Evolutionary conservation across 2,329 filamentous ascomycete genomes (phyloP).

Genomic region (Knoxdaviesia proteae): DNA sequence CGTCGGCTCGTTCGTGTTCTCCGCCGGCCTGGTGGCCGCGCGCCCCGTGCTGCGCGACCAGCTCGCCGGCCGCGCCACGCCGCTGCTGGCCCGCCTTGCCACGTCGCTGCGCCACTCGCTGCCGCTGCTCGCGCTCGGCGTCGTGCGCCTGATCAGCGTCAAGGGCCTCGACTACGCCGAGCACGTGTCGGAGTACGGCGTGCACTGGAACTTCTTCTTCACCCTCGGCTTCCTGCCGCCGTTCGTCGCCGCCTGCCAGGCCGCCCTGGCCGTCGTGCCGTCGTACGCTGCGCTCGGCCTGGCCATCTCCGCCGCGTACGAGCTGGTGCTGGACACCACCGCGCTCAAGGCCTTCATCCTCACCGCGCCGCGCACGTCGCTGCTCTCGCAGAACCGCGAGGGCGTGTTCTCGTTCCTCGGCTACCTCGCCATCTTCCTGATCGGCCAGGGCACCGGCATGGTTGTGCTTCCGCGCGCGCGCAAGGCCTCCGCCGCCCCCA

Average conservation of each 20-base stretch:
- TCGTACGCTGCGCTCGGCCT: conserved; percentile 61
- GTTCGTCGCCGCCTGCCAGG: conserved; percentile 68
- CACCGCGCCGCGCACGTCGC: conserved; percentile 53
- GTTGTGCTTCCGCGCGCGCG: conserved; percentile 47
- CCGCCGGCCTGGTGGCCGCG: conserved; percentile 75
- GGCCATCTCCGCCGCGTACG: conserved; percentile 47
- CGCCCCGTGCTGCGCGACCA: conserved; percentile 56
- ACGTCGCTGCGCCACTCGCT: conserved; percentile 59
- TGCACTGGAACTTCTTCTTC: conserved; percentile 99
- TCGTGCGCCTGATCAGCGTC: conserved; percentile 67
- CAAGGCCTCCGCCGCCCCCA: conserved; percentile 18
- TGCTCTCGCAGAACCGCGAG: conserved; percentile 81
- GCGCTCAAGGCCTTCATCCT: conserved; percentile 67
- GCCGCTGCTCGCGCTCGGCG: conserved; percentile 59
- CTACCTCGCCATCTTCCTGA: conserved; percentile 85
- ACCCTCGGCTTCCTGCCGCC: conserved; percentile 76
- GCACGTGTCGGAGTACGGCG: conserved; percentile 90
- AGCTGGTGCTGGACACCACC: conserved; percentile 55
- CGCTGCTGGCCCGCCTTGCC: conserved; percentile 36
- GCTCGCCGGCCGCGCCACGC: conserved; percentile 23
- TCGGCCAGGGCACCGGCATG: conserved; percentile 68
- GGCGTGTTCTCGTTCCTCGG: conserved; percentile 89
- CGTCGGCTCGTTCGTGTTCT: conserved; percentile 94
- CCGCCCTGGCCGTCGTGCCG: conserved; percentile 45
- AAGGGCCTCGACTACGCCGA: conserved; percentile 93